Conservation (phyloP, 257 asterid species). For the Capsicum chinense region DNA sequence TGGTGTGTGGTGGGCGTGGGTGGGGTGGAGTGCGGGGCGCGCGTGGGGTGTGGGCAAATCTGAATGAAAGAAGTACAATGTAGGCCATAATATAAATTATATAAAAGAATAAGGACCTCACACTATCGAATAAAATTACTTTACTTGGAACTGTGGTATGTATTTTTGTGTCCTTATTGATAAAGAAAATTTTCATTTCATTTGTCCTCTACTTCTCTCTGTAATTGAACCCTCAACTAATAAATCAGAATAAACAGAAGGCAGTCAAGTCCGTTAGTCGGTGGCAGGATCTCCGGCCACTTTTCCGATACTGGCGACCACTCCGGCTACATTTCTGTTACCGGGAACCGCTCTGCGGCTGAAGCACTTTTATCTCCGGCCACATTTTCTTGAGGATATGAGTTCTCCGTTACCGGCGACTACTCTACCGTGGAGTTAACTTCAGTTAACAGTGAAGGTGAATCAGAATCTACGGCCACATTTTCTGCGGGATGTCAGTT, state of each 20-base stretch:
- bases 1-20: not conserved
- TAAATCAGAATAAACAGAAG: constrained; percentile 60
- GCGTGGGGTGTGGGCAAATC: not conserved
- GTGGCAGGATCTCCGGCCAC: constrained; percentile 40
- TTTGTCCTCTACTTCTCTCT: constrained; percentile 35
- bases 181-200: constrained; percentile 17
- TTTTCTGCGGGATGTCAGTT: constrained; percentile 35
- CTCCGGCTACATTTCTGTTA: not conserved
- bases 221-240: constrained; percentile 64
- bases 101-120: constrained; percentile 45
- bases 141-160: not conserved
- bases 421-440: no score
- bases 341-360: not conserved
- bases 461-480: constrained; percentile 49
- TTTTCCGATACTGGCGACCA: not conserved
- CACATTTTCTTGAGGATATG: no score
- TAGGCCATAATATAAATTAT: constrained; percentile 36
- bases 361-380: not conserved
- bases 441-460: not conserved
- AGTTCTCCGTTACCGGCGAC: no score
- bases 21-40: no score
- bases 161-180: not conserved
- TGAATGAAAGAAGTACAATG: not conserved
- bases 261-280: constrained; percentile 69
- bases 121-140: not conserved